Percentiles rank a stretch among this genome's conserved stretches.
Evolutionary conservation across 1,284 basidiomycete genomes (phyloP).

Genomic region (Pseudozyma pruni): DNA sequence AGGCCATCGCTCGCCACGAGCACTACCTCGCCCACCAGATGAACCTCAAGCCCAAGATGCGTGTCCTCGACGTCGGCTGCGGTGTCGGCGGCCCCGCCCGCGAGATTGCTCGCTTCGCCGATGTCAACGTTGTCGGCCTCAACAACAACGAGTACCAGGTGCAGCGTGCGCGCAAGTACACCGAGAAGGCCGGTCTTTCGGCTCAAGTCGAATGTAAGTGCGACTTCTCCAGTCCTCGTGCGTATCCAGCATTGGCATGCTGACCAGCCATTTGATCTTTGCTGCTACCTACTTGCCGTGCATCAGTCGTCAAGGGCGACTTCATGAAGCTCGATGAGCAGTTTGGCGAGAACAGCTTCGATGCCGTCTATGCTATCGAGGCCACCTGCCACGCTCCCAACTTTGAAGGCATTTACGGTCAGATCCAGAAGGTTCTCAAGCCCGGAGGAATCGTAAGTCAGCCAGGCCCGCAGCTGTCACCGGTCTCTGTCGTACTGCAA

Average conservation of each 20-base stretch:
- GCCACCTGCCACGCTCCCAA: slow-evolving; percentile 95
- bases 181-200: slow-evolving; percentile 80
- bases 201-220: slow-evolving; percentile 76
- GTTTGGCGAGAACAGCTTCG: slow-evolving; percentile 93
- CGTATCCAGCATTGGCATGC: no score
- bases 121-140: slow-evolving; percentile 84
- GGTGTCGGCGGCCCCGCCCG: slow-evolving; percentile 97
- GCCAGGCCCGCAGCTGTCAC: no score
- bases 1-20: slow-evolving; percentile 90
- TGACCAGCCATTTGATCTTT: background rate
- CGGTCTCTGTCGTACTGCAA: no score
- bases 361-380: slow-evolving; percentile 98
- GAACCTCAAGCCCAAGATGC: slow-evolving; percentile 80
- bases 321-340: slow-evolving; percentile 94
- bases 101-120: slow-evolving; percentile 91
- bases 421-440: slow-evolving; percentile 94
- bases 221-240: background rate
- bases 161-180: slow-evolving; percentile 84
- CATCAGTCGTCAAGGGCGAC: slow-evolving; percentile 72
- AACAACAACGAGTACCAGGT: slow-evolving; percentile 99
- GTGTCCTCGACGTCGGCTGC: slow-evolving; percentile 96
- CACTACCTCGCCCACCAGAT: slow-evolving; percentile 86
- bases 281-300: no score
- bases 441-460: slow-evolving; percentile 88
- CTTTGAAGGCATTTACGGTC: slow-evolving; percentile 93